phyloP scores from a whole-genome alignment of 2,329 filamentous ascomycete species.

The Aspergillus latus region DNA sequence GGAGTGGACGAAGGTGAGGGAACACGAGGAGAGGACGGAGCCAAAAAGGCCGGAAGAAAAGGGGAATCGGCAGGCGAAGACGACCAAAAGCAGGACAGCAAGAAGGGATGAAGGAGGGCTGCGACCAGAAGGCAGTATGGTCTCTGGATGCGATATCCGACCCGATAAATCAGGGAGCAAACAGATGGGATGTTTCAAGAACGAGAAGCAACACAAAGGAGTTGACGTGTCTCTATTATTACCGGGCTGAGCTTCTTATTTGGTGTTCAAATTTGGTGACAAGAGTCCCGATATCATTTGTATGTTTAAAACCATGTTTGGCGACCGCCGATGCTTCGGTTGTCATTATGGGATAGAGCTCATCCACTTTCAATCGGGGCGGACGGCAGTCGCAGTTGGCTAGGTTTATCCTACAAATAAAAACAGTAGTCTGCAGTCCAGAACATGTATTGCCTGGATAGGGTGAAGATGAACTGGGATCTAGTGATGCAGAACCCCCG shows the following conservation, averaged over 20 bases:
- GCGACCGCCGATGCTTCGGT: not conserved
- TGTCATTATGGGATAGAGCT: not conserved
- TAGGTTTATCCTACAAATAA: not conserved
- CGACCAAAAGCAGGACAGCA: constrained; percentile 11
- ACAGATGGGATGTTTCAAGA: not conserved
- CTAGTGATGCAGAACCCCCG: not conserved
- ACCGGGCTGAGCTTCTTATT: not conserved
- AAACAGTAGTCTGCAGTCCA: not conserved
- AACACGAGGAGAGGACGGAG: constrained; percentile 19
- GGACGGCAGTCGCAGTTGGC: not conserved
- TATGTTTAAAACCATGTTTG: constrained; percentile 6
- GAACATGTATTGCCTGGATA: not conserved
- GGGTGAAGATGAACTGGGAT: not conserved
- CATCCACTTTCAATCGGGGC: not conserved
- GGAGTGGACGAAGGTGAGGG: constrained; percentile 21
- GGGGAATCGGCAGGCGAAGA: constrained; percentile 19
- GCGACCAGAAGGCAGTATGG: not conserved
- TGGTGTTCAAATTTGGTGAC: not conserved
- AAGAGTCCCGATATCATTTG: constrained; percentile 6
- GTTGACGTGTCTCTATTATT: not conserved
- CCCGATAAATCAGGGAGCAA: not conserved
- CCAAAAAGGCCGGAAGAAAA: constrained; percentile 2
- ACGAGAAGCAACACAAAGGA: not conserved
- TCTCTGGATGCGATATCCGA: not conserved
- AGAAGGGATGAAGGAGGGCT: not conserved